phyloP scores from a whole-genome alignment of 768 basidiomycete species.

The Albatrellus ellisii region DNA sequence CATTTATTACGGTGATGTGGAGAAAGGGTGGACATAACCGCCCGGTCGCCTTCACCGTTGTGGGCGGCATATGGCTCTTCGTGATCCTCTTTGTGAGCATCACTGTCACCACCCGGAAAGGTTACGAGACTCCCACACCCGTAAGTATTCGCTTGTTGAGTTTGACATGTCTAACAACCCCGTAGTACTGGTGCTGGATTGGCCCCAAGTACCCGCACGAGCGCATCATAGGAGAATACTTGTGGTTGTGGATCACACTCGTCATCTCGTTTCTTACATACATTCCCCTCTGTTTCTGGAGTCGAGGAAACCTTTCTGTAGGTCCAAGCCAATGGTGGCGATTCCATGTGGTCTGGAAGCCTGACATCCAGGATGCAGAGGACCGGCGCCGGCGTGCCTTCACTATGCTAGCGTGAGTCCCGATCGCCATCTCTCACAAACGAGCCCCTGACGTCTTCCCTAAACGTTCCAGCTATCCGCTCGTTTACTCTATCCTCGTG shows the following conservation, averaged over 20 bases:
- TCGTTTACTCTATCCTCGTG: constrained; percentile 24
- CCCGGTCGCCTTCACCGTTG: constrained; percentile 13
- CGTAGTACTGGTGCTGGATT: constrained; percentile 28
- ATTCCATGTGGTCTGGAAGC: constrained; percentile 12
- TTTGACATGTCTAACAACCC: not conserved
- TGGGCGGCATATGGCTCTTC: constrained; percentile 6
- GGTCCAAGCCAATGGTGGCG: constrained; percentile 23
- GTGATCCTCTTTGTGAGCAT: constrained; percentile 25
- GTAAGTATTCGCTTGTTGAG: constrained; percentile 9
- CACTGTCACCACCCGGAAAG: constrained; percentile 10
- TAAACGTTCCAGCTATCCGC: constrained; percentile 24
- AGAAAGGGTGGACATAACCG: constrained; percentile 19
- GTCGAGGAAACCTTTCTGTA: constrained; percentile 22
- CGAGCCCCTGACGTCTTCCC: not conserved
- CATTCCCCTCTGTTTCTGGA: constrained; percentile 25
- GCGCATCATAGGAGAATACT: constrained; percentile 28
- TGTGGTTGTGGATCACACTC: constrained; percentile 33
- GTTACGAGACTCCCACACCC: constrained; percentile 24
- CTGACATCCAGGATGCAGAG: constrained; percentile 2
- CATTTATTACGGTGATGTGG: constrained; percentile 26
- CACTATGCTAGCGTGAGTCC: constrained; percentile 18
- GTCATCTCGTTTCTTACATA: constrained; percentile 22
- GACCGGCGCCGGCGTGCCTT: constrained; percentile 5
- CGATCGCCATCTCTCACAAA: not conserved
- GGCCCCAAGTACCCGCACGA: constrained; percentile 17